These are phyloP conservation scores for Bothriochloa decipiens DNA, from an alignment of 176 grass and related monocot species.

Conservation along the genomic window DNA sequence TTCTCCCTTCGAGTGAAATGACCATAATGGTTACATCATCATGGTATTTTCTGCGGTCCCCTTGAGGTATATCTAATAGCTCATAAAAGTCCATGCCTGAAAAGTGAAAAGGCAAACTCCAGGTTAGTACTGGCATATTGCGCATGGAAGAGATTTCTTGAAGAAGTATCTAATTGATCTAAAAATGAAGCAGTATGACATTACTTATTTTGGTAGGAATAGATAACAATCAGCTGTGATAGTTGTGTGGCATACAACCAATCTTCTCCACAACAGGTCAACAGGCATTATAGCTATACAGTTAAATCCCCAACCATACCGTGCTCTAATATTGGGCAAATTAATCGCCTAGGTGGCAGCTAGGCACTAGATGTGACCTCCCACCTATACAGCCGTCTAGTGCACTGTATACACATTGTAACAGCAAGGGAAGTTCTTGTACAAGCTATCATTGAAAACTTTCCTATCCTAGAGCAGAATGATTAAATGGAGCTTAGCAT, in stretches of 20 bases:
- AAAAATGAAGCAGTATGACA: not conserved
- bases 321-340: not conserved
- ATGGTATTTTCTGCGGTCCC: constrained; percentile 88
- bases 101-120: constrained; percentile 36
- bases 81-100: constrained; percentile 86
- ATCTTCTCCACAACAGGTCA: not conserved
- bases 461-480: not conserved
- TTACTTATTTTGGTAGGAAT: not conserved
- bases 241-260: not conserved
- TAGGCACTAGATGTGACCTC: not conserved
- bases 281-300: not conserved
- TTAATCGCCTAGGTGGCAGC: not conserved
- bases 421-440: not conserved
- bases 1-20: constrained; percentile 91
- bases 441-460: not conserved
- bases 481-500: not conserved
- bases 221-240: not conserved
- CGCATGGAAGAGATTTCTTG: not conserved
- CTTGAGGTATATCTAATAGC: constrained; percentile 92
- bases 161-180: not conserved
- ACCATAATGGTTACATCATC: constrained; percentile 96
- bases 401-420: not conserved
- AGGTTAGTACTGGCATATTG: constrained; percentile 26
- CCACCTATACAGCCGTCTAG: not conserved
- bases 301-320: not conserved